Evolutionary conservation across 768 basidiomycete genomes (phyloP), one percentile per base, ranked within the genome.

Genomic region (Russula dissimulans): DNA sequence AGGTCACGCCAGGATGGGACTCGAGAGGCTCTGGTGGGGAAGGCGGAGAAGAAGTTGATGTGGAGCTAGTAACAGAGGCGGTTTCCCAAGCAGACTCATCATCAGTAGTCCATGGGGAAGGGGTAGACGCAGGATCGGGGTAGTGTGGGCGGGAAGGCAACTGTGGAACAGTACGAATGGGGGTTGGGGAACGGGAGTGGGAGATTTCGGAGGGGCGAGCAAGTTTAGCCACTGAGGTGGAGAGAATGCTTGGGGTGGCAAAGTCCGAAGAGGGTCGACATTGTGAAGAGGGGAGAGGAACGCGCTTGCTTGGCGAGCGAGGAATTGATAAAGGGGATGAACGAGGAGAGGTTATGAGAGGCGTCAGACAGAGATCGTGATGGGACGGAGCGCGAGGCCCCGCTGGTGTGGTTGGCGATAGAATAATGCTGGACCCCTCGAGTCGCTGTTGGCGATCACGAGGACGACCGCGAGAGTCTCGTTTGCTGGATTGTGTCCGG

Each of bases 31-130:
- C 73, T 57, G 60, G 67, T 0, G 73, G 73, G 8, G 73, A 75
- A 34, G 71, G 76, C 31, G 69, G 75, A 10, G 73, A 72, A 15
- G 84, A 80, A 3, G 81, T 82, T 15, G 86, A 85, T 9, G 80
- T 75, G 9, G 83, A 79, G 3, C 85, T 86, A 1, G 80, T 78
- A 14, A 74, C 76, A 17, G 87, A 89, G 36, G 81, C 82, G 3
- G 85, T 82, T 62, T 89, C 87, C 85, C 86, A 89, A 41, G 79
- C 79, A 7, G 84, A 88, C 59, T 89, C 88, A 58, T 89, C 87
- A 59, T 89, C 87, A 3, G 85, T 87, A 15, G 85, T 81, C 83
- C 84, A 89, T 1, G 86, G 80, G 0, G 86, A 87, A 58, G 75
- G 67, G 1, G 68, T 61, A n/a, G 70, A 55, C 12, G 75, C 70